phyloP scores from a whole-genome alignment of 768 basidiomycete genomes.

The Suillus sp. region DNA sequence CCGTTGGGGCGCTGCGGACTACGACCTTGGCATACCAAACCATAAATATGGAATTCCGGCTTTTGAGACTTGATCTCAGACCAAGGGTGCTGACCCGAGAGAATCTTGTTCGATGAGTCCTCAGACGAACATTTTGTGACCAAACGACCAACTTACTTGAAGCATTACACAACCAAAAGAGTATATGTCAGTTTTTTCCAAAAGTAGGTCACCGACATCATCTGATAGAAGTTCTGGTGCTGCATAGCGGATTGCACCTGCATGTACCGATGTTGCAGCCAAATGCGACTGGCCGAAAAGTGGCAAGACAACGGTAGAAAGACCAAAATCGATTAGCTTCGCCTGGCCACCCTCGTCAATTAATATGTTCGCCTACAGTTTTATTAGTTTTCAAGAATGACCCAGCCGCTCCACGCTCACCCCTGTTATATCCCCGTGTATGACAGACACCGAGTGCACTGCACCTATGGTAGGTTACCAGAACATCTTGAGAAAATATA shows the following conservation, averaged over 20 bases:
- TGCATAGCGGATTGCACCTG: conserved; percentile 5
- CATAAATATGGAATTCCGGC: background rate
- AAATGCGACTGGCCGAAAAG: background rate
- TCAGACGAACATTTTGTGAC: background rate
- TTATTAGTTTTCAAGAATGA: background rate
- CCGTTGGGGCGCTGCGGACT: too few relatives aligned
- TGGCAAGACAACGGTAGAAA: background rate
- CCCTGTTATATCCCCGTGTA: conserved; percentile 4
- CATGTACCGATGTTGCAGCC: background rate
- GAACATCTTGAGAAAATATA: background rate
- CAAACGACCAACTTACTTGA: background rate
- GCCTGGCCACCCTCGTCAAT: background rate
- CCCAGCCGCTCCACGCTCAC: background rate
- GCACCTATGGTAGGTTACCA: background rate
- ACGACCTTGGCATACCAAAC: background rate
- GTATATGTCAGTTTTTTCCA: conserved; percentile 5
- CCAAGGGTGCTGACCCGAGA: background rate
- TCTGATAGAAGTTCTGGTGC: conserved; percentile 8
- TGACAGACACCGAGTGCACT: background rate
- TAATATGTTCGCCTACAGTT: background rate
- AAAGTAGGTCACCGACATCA: background rate
- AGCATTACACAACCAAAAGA: conserved; percentile 1
- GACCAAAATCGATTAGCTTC: background rate
- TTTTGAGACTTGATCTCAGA: background rate
- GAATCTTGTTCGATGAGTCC: background rate